phyloP scores from a whole-genome alignment of 208 protist species.

The Leishmania lainsoni region DNA sequence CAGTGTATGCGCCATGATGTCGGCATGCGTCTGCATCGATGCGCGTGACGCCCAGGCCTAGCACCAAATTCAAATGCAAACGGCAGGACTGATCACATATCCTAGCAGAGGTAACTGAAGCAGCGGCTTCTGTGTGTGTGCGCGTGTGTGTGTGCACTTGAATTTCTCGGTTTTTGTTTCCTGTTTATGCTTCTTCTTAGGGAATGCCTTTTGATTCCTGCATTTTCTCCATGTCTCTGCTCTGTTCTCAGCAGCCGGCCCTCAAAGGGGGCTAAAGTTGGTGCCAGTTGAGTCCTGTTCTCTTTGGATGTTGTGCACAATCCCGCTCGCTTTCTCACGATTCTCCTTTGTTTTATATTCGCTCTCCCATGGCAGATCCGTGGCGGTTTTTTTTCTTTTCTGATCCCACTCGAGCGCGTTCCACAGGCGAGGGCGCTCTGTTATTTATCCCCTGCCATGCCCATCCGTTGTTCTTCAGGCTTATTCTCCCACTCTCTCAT shows the following conservation, averaged over 20 bases:
- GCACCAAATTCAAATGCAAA: too few species aligned
- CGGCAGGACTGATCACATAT: background rate
- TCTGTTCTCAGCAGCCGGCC: background rate
- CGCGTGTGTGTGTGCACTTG: too few species aligned
- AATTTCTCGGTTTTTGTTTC: background rate
- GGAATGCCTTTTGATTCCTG: background rate
- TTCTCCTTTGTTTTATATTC: too few species aligned
- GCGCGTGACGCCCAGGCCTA: background rate
- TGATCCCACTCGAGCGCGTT: too few species aligned
- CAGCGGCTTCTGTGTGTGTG: too few species aligned
- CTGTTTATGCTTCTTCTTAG: background rate
- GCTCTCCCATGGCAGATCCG: too few species aligned
- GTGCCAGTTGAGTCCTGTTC: too few species aligned
- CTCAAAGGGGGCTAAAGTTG: background rate
- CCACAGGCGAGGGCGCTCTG: too few species aligned
- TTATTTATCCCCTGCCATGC: background rate
- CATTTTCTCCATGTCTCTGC: background rate
- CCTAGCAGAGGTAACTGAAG: background rate
- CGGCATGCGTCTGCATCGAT: background rate
- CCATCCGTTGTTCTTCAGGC: background rate
- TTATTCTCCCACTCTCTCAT: background rate
- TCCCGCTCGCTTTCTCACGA: too few species aligned
- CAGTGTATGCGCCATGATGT: background rate
- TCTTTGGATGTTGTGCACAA: too few species aligned
- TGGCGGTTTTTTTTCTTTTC: slow-evolving; percentile 3